Base-by-base conservation (phyloP, 768 basidiomycete species). In the Lyophyllum decastes region DNA sequence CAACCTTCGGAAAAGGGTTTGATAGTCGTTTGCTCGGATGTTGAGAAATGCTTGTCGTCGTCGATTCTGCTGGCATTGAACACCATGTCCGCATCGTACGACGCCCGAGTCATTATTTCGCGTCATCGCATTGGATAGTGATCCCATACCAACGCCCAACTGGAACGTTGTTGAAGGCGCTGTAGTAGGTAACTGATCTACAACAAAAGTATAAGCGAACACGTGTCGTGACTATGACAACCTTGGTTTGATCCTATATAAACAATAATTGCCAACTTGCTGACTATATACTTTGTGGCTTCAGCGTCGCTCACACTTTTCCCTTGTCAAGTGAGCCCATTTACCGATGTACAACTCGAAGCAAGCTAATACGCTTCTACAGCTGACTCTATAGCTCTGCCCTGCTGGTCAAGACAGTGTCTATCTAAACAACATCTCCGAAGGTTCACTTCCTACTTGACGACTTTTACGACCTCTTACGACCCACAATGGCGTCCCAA, bases 361-460 rank as follows among this genome's bases (percentile, higher is more conserved):
- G 2, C 5, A 12, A n/a, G 26, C 26, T 48, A 17, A 48, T 19
- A 5, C 8, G 5, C 45, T 49, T 19, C 12, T 19, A 25, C 19
- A 59, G 58, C 43, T 26, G 51, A 52, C 48, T 57, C 40, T 57
- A 60, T 57, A 62, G 69, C 72, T 72, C 66, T 74, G 74, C 66
- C 76, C 76, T 80, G 76, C 76, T 78, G 77, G 77, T 69, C 76
- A 78, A 78, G 76, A 73, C 74, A 73, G 71, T 70, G 72, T 72
- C 74, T 67, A 66, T 67, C 66, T 67, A 68, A 68, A 68, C 61
- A 59, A 71, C 55, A 57, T 45, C 38, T 59, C 45, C 34, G 25
- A 26, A 50, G n/a, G 24, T 46, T 50, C 35, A 49, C 50, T 47
- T 52, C 30, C 25, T 52, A 54, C 38, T 54, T 52, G 46, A 68